Conservation (phyloP, 495 filamentous ascomycete species). For the Friedmanniomyces simplex region DNA sequence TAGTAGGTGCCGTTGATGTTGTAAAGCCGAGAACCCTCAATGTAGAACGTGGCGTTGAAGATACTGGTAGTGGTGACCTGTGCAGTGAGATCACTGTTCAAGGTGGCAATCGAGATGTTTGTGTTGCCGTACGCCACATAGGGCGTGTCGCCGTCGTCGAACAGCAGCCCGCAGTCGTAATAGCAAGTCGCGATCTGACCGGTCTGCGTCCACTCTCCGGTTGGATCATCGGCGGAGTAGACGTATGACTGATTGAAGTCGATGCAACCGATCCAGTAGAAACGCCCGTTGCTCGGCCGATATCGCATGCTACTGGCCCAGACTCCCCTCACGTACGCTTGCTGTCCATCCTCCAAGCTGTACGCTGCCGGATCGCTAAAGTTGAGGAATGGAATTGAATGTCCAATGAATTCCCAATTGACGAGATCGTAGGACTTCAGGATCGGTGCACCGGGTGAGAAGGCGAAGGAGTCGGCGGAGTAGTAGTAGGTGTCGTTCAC, state of each 20-base stretch:
- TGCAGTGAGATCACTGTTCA: conserved; percentile 31
- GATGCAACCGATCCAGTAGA: conserved; percentile 50
- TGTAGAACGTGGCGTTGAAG: conserved; percentile 28
- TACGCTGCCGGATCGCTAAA: conserved; percentile 36
- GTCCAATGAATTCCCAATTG: conserved; percentile 46
- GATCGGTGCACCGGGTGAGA: conserved; percentile 48
- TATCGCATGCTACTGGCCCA: conserved; percentile 47
- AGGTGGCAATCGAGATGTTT: conserved; percentile 36
- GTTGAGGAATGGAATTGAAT: conserved; percentile 43
- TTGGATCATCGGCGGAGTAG: conserved; percentile 35
- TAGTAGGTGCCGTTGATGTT: conserved; percentile 45
- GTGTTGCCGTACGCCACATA: conserved; percentile 47
- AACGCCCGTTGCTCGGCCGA: conserved; percentile 36
- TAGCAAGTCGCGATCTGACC: conserved; percentile 39
- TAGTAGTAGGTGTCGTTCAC: conserved; percentile 42
- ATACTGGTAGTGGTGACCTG: conserved; percentile 37
- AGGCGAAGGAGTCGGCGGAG: conserved; percentile 45
- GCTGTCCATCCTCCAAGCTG: conserved; percentile 34
- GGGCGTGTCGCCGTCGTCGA: conserved; percentile 46
- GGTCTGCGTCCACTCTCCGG: conserved; percentile 35
- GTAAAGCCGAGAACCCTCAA: conserved; percentile 50
- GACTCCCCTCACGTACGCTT: conserved; percentile 44
- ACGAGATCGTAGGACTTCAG: conserved; percentile 46
- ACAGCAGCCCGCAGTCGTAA: conserved; percentile 48
- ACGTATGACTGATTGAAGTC: conserved; percentile 40